Percentiles rank a stretch among this genome's conserved stretches.
phyloP scores from a whole-genome alignment of 2,329 filamentous ascomycete genomes.

The Pestalotiopsis sp. region DNA sequence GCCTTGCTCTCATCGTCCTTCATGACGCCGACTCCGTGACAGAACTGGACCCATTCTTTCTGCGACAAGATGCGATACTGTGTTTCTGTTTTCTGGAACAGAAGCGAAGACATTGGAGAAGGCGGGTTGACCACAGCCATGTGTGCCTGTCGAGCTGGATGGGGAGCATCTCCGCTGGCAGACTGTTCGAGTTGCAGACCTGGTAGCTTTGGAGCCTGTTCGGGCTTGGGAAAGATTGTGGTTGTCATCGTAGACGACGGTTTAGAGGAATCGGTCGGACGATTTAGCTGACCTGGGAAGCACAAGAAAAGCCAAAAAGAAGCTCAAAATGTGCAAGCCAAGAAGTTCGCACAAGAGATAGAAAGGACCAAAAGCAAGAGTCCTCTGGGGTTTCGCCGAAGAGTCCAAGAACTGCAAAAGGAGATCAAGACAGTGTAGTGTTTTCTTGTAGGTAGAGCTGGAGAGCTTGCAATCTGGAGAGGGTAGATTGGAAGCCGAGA shows the following conservation, averaged over 20 bases:
- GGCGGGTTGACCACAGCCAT: slow-evolving; percentile 9
- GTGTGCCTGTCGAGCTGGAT: neutral
- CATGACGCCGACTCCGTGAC: slow-evolving; percentile 50
- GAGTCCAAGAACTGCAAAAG: too few species aligned
- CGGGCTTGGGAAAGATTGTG: slow-evolving; percentile 9
- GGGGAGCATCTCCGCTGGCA: neutral
- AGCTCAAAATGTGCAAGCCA: too few species aligned
- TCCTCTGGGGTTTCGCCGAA: too few species aligned
- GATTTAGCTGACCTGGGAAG: too few species aligned
- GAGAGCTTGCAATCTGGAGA: too few species aligned
- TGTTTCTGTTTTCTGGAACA: slow-evolving; percentile 1
- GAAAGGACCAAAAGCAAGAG: too few species aligned
- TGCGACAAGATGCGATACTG: slow-evolving; percentile 42
- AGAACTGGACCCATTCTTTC: slow-evolving; percentile 49
- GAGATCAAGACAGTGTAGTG: too few species aligned
- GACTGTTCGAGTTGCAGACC: slow-evolving; percentile 2
- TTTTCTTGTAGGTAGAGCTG: too few species aligned
- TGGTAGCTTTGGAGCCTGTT: slow-evolving; percentile 1
- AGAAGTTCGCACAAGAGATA: too few species aligned
- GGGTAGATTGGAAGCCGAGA: too few species aligned
- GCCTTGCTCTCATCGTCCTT: slow-evolving; percentile 45
- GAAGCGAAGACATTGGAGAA: neutral
- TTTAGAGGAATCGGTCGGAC: too few species aligned
- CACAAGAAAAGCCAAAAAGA: too few species aligned
- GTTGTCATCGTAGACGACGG: slow-evolving; percentile 4